phyloP scores from a whole-genome alignment of 1,284 basidiomycete species.

The Cryptococcus neoformans region DNA sequence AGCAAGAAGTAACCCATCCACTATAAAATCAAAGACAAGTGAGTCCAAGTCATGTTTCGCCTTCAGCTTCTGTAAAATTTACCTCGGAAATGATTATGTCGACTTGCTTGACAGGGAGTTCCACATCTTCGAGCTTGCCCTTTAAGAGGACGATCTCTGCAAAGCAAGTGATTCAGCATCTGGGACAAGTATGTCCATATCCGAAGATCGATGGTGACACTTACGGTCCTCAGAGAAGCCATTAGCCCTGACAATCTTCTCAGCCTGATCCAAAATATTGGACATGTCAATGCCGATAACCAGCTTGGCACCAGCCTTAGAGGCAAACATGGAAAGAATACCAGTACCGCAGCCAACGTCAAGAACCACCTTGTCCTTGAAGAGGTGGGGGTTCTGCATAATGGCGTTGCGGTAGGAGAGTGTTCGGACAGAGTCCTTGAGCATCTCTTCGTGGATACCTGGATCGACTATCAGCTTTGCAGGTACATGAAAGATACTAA shows the following conservation, averaged over 20 bases:
- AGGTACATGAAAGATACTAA: not conserved
- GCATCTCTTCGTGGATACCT: constrained; percentile 97
- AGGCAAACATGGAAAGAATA: constrained; percentile 97
- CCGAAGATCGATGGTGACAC: too few relatives aligned
- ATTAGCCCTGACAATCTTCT: constrained; percentile 94
- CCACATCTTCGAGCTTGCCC: constrained; percentile 93
- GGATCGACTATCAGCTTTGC: constrained; percentile 2
- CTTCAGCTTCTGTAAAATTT: constrained; percentile 55
- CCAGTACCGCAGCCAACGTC: constrained; percentile 99
- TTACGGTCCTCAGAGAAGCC: constrained; percentile 71
- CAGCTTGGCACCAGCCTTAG: constrained; percentile 93
- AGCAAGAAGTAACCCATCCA: constrained; percentile 58
- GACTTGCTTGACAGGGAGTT: constrained; percentile 79
- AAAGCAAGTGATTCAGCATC: not conserved
- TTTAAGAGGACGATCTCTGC: constrained; percentile 84
- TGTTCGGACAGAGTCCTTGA: constrained; percentile 96
- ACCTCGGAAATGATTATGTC: constrained; percentile 98
- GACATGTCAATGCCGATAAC: constrained; percentile 99
- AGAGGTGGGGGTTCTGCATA: constrained; percentile 86
- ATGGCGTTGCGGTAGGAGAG: constrained; percentile 94
- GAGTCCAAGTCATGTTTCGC: constrained; percentile 4
- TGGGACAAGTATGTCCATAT: not conserved
- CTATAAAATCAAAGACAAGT: constrained; percentile 14
- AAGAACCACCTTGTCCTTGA: constrained; percentile 94
- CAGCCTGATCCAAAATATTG: constrained; percentile 98